Evolutionary conservation across 768 basidiomycete genomes (phyloP), one percentile per base, ranked within the genome.

Genomic region (Terana coerulea): DNA sequence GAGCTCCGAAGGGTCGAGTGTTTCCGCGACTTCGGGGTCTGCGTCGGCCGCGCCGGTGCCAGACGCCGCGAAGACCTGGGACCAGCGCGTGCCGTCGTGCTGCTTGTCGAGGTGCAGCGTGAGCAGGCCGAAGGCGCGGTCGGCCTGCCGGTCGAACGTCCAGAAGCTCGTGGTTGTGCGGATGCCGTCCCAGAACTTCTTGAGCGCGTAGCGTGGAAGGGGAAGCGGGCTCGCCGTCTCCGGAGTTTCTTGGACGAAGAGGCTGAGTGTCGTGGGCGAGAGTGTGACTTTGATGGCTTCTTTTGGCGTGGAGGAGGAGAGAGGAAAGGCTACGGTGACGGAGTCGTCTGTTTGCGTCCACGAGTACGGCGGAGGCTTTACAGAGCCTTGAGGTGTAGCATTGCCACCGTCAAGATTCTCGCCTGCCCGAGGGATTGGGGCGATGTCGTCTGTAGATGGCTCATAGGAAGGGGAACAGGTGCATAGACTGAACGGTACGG

Each of bases 321-420:
- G 75, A 5, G 91, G 83, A 62, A 98, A 84, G 0, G 84, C 85
- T 36, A 98, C 68, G 0, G 90, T 93, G 44, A 98, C 73, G 0
- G 89, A 81, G 64, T 94, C 91, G 1, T 80, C 66, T 3, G 86
- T 84, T 63, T 99, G 95, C 0, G 84, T 90, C 95, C 95, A 99
- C 1, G 91, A 91, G 67, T 94, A 98, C 0, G 93, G 88, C 24
- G 82, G 80, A 3, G 87, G 88, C 56, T 76, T 84, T 9, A 67
- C 64, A 1, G 71, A 70, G 22, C 35, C 24, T 17, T 17, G 17
- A 22, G 63, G 34, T n/a, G 31, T 15, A 2, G 15, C 61, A 35
- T 62, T 26, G 3, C 42, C 33, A 12, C 60, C 57, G 54, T 84
- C 81, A 39, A 86, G 64, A 53, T 71, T 74, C 65, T 87, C 87